Conservation (phyloP, 495 filamentous ascomycete genomes). For the Trichoderma parareesei region DNA sequence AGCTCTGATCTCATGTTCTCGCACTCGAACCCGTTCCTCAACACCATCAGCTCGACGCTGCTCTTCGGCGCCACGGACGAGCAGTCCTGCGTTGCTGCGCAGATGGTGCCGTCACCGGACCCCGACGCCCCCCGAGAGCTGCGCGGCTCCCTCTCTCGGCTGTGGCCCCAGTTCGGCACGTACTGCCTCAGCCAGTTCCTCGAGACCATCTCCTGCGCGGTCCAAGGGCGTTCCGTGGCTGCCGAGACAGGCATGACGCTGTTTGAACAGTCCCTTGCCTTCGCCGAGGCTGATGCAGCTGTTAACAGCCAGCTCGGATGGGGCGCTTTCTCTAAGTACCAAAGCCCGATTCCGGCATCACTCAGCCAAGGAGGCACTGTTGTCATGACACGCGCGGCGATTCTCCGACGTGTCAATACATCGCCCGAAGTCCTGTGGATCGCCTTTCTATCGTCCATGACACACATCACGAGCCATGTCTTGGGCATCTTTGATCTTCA, state of each 20-base stretch:
- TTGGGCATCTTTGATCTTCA: constrained; percentile 75
- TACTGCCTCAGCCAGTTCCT: constrained; percentile 81
- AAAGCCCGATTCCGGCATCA: constrained; percentile 27
- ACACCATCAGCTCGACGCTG: constrained; percentile 57
- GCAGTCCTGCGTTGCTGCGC: constrained; percentile 60
- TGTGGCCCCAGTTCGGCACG: constrained; percentile 83
- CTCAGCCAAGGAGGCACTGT: constrained; percentile 32
- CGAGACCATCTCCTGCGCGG: constrained; percentile 75
- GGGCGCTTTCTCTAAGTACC: constrained; percentile 44
- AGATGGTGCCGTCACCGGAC: constrained; percentile 52
- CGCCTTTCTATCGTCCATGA: constrained; percentile 77
- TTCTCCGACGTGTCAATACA: constrained; percentile 60
- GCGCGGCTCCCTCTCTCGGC: constrained; percentile 65
- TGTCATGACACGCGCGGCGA: constrained; percentile 48
- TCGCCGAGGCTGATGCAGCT: constrained; percentile 88
- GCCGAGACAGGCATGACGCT: constrained; percentile 94
- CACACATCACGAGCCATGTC: constrained; percentile 76
- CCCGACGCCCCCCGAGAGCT: constrained; percentile 35
- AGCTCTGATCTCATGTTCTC: constrained; percentile 64
- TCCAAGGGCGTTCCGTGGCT: constrained; percentile 73
- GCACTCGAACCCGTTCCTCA: constrained; percentile 58
- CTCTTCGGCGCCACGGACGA: constrained; percentile 60
- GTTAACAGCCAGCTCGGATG: constrained; percentile 68
- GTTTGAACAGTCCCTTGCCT: constrained; percentile 92
- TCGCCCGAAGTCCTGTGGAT: constrained; percentile 84